phyloP scores from a whole-genome alignment of 768 basidiomycete genomes.

The Mycena polygramma region DNA sequence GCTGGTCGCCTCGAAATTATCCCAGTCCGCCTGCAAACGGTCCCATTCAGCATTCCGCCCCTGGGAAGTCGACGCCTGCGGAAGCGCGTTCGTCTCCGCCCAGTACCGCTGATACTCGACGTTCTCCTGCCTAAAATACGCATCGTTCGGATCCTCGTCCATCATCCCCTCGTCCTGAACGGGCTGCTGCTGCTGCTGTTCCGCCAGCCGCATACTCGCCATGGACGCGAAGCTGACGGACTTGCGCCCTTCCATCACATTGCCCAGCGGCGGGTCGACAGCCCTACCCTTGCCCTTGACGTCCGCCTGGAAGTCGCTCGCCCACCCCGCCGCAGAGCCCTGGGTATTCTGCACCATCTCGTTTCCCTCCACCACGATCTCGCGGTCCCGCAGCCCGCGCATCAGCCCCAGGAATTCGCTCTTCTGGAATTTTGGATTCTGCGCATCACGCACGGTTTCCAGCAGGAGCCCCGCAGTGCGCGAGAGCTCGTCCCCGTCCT shows the following conservation, averaged over 20 bases:
- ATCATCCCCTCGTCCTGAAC: not conserved
- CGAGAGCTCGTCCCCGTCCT: slow-evolving; percentile 79
- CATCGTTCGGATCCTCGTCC: slow-evolving; percentile 66
- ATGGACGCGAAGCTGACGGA: slow-evolving; percentile 10
- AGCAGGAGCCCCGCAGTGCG: slow-evolving; percentile 84
- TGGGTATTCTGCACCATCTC: slow-evolving; percentile 73
- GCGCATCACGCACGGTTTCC: slow-evolving; percentile 79
- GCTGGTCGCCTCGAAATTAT: slow-evolving; percentile 81
- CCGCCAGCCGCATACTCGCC: slow-evolving; percentile 9
- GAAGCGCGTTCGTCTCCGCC: slow-evolving; percentile 55
- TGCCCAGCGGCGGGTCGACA: not conserved
- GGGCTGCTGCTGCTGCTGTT: not conserved
- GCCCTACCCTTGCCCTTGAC: slow-evolving; percentile 75
- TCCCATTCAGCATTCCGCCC: slow-evolving; percentile 65
- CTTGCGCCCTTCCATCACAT: not conserved
- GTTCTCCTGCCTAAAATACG: slow-evolving; percentile 81
- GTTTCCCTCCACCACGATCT: slow-evolving; percentile 84
- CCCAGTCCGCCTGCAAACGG: slow-evolving; percentile 82
- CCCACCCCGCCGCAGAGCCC: slow-evolving; percentile 37
- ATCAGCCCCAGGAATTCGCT: slow-evolving; percentile 90
- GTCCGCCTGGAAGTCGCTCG: slow-evolving; percentile 46
- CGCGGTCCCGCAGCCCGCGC: slow-evolving; percentile 85
- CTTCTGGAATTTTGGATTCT: slow-evolving; percentile 87
- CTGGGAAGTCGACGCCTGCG: slow-evolving; percentile 29
- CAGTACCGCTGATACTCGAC: slow-evolving; percentile 74